Percentiles rank a stretch among this genome's conserved stretches.
Conservation (phyloP, 2,329 filamentous ascomycete species). For the Orbilia ellipsospora region DNA sequence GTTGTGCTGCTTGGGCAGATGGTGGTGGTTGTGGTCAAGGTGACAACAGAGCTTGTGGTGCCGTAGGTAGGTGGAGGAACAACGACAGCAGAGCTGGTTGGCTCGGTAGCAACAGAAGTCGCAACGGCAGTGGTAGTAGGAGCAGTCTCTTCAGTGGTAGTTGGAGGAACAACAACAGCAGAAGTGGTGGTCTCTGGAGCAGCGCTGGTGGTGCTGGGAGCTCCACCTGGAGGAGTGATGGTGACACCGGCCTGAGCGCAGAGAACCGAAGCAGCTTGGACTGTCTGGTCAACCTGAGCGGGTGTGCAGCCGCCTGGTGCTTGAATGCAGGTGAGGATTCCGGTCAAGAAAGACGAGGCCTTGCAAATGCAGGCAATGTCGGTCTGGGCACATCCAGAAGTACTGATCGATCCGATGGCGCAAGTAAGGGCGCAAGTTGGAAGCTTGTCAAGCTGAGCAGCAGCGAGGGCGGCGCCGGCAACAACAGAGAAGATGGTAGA, state of each 20-base stretch:
- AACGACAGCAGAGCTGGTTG: slow-evolving; percentile 6
- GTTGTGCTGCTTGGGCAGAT: slow-evolving; percentile 45
- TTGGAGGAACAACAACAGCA: slow-evolving; percentile 3
- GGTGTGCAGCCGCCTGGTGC: slow-evolving; percentile 14
- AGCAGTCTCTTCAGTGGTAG: slow-evolving; percentile 11
- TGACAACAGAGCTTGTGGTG: slow-evolving; percentile 43
- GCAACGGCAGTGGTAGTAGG: slow-evolving; percentile 7
- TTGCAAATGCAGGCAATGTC: slow-evolving; percentile 46
- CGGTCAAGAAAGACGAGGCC: slow-evolving; percentile 26
- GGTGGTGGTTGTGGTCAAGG: slow-evolving; percentile 48
- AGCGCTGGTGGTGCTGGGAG: slow-evolving; percentile 10
- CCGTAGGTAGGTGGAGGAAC: slow-evolving; percentile 23
- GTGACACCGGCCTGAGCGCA: slow-evolving; percentile 46
- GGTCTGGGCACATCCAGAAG: slow-evolving; percentile 37
- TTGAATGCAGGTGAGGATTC: slow-evolving; percentile 38
- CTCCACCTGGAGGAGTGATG: slow-evolving; percentile 32
- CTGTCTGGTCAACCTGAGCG: slow-evolving; percentile 24
- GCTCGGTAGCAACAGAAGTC: neutral
- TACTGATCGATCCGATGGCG: slow-evolving; percentile 36
- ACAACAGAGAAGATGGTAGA: slow-evolving; percentile 43
- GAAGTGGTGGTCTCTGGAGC: slow-evolving; percentile 10
- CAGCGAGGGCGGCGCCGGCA: slow-evolving; percentile 46
- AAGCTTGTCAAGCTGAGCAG: slow-evolving; percentile 44
- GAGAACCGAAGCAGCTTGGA: slow-evolving; percentile 37
- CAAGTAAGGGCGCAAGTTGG: slow-evolving; percentile 48